Percentiles rank a stretch among this genome's conserved stretches.
phyloP scores from a whole-genome alignment of 805 yeast genomes.

The Pichia ethanolica region DNA sequence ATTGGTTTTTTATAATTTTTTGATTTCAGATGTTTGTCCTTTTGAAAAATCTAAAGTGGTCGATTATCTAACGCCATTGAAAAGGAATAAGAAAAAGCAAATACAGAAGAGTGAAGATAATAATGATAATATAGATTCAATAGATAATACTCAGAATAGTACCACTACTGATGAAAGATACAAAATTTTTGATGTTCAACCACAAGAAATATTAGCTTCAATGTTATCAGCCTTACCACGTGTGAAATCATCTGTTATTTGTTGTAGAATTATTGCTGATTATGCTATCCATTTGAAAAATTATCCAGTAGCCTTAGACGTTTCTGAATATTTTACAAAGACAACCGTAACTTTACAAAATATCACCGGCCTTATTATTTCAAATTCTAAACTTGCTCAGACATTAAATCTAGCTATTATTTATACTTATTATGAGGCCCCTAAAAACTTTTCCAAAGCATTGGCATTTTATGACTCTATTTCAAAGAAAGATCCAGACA shows the following conservation, averaged over 20 bases:
- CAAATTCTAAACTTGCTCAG: slow-evolving; percentile 49
- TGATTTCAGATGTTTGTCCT: slow-evolving; percentile 62
- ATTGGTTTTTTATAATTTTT: slow-evolving; percentile 52
- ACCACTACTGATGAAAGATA: slow-evolving; percentile 1
- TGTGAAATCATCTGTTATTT: slow-evolving; percentile 41
- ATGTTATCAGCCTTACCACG: slow-evolving; percentile 9
- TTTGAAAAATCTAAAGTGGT: slow-evolving; percentile 33
- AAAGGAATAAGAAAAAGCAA: slow-evolving; percentile 12
- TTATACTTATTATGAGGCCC: slow-evolving; percentile 83
- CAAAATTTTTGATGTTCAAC: not conserved
- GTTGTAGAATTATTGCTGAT: slow-evolving; percentile 56
- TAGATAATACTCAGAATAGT: no score
- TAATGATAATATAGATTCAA: slow-evolving; percentile 1
- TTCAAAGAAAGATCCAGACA: slow-evolving; percentile 31
- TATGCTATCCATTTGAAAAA: slow-evolving; percentile 55
- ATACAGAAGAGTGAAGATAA: slow-evolving; percentile 7
- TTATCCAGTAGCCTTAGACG: slow-evolving; percentile 53
- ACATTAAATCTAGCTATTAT: slow-evolving; percentile 63
- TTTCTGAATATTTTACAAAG: slow-evolving; percentile 54
- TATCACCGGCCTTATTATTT: slow-evolving; percentile 40
- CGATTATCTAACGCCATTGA: slow-evolving; percentile 15
- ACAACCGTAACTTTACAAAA: slow-evolving; percentile 42
- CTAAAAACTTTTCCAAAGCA: slow-evolving; percentile 77
- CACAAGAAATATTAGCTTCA: slow-evolving; percentile 13
- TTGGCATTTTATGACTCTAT: slow-evolving; percentile 60